A percentile compares a stretch with the other conserved stretches of the same genome.
Evolutionary conservation across 1,284 basidiomycete species (phyloP).

Genomic region (Cutaneotrichosporon sp.): DNA sequence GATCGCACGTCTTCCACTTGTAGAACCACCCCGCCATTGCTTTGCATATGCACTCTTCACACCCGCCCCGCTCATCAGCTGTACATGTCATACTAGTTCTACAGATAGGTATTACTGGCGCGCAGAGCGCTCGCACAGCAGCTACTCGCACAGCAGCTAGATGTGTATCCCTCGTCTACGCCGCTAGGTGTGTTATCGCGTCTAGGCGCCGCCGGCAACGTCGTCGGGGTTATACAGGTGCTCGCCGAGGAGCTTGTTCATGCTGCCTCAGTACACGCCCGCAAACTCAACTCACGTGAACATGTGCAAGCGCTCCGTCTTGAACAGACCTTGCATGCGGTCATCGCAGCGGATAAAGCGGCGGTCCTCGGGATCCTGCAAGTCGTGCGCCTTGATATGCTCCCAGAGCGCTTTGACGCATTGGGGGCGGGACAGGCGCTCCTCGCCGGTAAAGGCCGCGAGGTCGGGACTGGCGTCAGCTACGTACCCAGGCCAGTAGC

Average conservation of each 20-base stretch:
- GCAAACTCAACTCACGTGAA: conserved; percentile 38
- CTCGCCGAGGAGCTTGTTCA: conserved; percentile 45
- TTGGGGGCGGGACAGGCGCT: conserved; percentile 48
- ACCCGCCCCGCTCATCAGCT: background rate
- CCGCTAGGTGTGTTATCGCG: no score
- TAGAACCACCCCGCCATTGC: background rate
- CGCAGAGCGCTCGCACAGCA: no score
- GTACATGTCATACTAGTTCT: background rate
- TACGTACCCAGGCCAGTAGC: background rate
- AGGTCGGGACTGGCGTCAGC: conserved; percentile 33
- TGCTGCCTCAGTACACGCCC: conserved; percentile 21
- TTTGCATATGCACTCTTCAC: conserved; percentile 6
- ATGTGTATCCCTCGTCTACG: no score
- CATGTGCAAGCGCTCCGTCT: conserved; percentile 50
- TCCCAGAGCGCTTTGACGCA: conserved; percentile 55
- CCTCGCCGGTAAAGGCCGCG: conserved; percentile 31
- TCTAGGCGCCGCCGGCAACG: conserved; percentile 18
- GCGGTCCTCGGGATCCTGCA: conserved; percentile 52
- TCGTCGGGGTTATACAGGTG: conserved; percentile 42
- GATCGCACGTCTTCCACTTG: background rate
- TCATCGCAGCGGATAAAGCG: conserved; percentile 53
- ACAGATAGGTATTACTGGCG: background rate
- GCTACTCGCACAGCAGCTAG: background rate
- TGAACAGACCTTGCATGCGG: conserved; percentile 48
- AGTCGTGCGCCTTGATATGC: conserved; percentile 51